Base-by-base conservation (phyloP, 2,329 filamentous ascomycete genomes). In the Fusarium multiceps region DNA sequence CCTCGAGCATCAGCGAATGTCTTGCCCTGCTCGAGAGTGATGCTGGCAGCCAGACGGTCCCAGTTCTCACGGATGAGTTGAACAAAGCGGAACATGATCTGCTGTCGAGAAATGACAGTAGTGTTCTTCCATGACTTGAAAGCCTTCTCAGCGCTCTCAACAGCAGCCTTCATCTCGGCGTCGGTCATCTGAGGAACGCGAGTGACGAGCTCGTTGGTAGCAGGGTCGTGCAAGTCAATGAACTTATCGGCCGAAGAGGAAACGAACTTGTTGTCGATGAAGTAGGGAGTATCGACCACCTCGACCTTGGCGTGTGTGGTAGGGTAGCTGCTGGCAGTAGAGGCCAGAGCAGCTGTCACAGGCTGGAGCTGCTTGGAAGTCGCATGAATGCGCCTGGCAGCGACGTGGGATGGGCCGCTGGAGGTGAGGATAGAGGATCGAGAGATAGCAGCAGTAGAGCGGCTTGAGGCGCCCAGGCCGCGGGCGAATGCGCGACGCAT, bases 11-110 rank as follows among this genome's bases (percentile, higher is more conserved):
- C 93, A 55, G 90, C 91, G 79, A 95, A 91, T 1, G 93, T 96
- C 87, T 96, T 96, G 79, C 93, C 93, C 84, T 96, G 93, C 84
- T 96, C 93, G 59, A 95, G 85, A 9, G 92, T 94, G 79, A 96
- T 96, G 82, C 91, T 93, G 14, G 93, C 92, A 18, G 93, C 93
- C 72, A 96, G 82, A 20, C 93, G 87, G 79, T 96, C 93, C 92
- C 92, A 94, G 82, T 96, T 91, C 82, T 94, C 90, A 55, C 92
- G 86, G 78, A 96, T 93, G 76, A 96, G 83, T 32, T 87, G 86
- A 34, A 93, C 92, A 76, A 93, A 94, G 80, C 91, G 92, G 86
- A 96, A 95, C 91, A 95, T 93, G 82, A 95, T 90, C 82, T 93
- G 89, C 85, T 96, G 93, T 68, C 92, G 86, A 68, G 87, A 84